These are phyloP conservation scores for Geosiphon pyriformis DNA, from an alignment of 192 early-diverging fungal species.

Conservation along the genomic window DNA sequence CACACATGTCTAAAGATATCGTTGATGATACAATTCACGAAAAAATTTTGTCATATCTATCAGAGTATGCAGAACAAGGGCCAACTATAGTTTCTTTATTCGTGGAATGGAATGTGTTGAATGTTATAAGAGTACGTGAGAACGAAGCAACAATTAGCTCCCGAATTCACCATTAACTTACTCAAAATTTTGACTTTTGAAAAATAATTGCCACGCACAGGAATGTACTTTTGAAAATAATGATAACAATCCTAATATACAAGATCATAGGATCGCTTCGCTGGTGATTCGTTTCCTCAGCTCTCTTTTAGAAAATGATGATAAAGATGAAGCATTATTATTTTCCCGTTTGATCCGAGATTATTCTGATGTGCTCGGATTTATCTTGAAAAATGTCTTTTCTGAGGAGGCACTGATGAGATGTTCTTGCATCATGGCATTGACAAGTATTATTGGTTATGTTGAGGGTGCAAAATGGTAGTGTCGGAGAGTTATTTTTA, in stretches of 20 bases:
- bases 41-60: constrained; percentile 65
- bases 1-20: constrained; percentile 61
- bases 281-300: constrained; percentile 35
- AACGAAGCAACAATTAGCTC: too few species aligned
- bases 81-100: constrained; percentile 30
- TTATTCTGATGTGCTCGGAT: constrained; percentile 28
- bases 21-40: constrained; percentile 74
- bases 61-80: constrained; percentile 34
- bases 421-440: constrained; percentile 34
- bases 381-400: constrained; percentile 30
- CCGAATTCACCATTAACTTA: too few species aligned
- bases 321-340: not conserved
- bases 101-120: constrained; percentile 38
- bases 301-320: constrained; percentile 23
- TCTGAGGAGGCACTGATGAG: constrained; percentile 34
- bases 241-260: not conserved
- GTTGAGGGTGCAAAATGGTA: constrained; percentile 41
- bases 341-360: constrained; percentile 22
- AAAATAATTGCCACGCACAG: too few species aligned
- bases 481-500: not conserved
- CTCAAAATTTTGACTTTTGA: too few species aligned
- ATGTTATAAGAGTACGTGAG: constrained; percentile 30
- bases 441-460: constrained; percentile 26
- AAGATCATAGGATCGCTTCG: constrained; percentile 38
- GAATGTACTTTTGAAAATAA: not conserved